Evolutionary conservation across 257 asterid genomes (phyloP).

Genomic region (Ballota nigra): DNA sequence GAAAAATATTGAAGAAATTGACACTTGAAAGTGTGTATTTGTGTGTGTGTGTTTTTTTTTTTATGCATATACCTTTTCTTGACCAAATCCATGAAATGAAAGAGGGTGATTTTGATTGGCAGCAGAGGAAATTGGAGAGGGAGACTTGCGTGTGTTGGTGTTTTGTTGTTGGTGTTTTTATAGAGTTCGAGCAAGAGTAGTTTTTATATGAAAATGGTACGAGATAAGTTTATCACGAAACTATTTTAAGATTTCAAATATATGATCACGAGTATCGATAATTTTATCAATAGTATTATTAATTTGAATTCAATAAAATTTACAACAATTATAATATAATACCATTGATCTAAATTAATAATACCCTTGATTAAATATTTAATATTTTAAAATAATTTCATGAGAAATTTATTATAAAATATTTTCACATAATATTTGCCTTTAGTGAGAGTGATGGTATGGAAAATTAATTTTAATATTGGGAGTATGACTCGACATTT

Average conservation of each 20-base stretch:
- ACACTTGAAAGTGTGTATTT: neutral
- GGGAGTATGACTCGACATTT: slow-evolving; percentile 15
- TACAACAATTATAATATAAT: too few species aligned
- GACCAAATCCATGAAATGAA: slow-evolving; percentile 25
- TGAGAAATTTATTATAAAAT: too few species aligned
- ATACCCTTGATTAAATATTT: too few species aligned
- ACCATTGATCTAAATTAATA: too few species aligned
- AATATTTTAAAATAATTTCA: too few species aligned
- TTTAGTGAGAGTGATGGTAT: neutral
- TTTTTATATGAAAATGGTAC: too few species aligned
- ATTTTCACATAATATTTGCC: too few species aligned
- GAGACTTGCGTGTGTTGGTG: neutral
- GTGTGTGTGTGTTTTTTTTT: neutral
- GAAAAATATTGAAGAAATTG: neutral
- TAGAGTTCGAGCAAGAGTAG: slow-evolving; percentile 2
- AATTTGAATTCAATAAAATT: too few species aligned
- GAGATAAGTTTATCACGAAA: too few species aligned
- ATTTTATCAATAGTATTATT: too few species aligned
- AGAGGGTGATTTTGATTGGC: neutral
- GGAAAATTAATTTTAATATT: neutral
- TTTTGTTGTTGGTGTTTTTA: neutral
- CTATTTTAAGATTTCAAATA: too few species aligned
- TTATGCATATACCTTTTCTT: slow-evolving; percentile 21
- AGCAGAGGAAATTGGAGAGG: neutral
- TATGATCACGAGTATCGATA: too few species aligned